These are phyloP conservation scores for Lasiodiplodia gonubiensis DNA, from an alignment of 2,329 filamentous ascomycete species.

Conservation along the genomic window DNA sequence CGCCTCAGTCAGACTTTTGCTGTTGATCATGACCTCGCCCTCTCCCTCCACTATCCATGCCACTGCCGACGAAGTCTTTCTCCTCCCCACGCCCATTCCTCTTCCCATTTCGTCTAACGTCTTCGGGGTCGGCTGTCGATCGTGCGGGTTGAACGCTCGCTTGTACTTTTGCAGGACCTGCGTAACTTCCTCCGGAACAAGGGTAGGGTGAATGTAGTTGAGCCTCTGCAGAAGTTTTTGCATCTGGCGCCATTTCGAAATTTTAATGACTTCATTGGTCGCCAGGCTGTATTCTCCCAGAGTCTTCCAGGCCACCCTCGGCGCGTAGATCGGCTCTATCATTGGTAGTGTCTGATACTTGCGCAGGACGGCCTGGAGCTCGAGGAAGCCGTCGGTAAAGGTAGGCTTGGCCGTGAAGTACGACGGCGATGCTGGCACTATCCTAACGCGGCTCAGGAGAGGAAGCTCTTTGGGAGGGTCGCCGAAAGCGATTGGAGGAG, in stretches of 20 bases:
- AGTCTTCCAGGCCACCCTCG: conserved; percentile 80
- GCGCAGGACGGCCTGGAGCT: conserved; percentile 72
- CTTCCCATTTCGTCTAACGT: conserved; percentile 78
- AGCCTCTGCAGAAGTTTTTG: conserved; percentile 77
- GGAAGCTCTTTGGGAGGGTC: background rate
- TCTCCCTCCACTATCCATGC: conserved; percentile 92
- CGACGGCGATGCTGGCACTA: conserved; percentile 84
- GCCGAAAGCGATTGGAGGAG: conserved; percentile 52
- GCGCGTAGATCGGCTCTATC: conserved; percentile 68
- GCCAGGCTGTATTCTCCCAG: conserved; percentile 72
- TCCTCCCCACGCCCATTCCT: conserved; percentile 78
- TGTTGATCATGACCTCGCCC: conserved; percentile 88
- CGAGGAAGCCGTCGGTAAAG: conserved; percentile 84
- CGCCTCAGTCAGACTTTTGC: conserved; percentile 77
- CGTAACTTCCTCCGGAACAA: conserved; percentile 74
- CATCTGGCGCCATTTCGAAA: conserved; percentile 77
- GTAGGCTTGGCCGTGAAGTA: conserved; percentile 88
- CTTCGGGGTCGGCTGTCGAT: conserved; percentile 66
- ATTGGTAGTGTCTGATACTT: conserved; percentile 76
- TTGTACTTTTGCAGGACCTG: conserved; percentile 72
- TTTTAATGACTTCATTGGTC: conserved; percentile 54
- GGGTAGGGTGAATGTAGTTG: conserved; percentile 80
- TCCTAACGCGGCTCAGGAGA: conserved; percentile 59
- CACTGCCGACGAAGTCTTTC: conserved; percentile 85
- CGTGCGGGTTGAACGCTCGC: conserved; percentile 73